Conservation (phyloP, 257 asterid species). For the Coffea canephora region DNA sequence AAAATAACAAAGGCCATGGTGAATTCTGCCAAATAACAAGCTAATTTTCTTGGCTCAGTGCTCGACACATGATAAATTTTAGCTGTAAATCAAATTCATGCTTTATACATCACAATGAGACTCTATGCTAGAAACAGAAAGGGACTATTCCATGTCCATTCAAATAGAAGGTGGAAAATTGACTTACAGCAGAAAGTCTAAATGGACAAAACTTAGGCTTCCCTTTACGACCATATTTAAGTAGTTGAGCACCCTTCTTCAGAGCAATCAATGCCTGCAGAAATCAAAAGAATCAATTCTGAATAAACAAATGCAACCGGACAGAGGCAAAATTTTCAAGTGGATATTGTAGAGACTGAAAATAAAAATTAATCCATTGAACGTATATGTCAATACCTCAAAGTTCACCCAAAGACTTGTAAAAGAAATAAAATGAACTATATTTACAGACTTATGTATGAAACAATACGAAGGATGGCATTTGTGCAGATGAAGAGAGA, state of each 20-base stretch:
- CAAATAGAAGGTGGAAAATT: not conserved
- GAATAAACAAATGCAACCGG: not conserved
- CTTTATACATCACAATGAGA: not conserved
- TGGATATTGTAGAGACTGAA: not conserved
- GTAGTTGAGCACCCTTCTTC: conserved; percentile 88
- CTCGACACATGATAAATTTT: too few species aligned
- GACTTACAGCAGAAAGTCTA: conserved; percentile 79
- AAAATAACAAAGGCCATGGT: not conserved
- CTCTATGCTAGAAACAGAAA: not conserved
- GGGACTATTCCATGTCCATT: not conserved
- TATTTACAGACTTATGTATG: not conserved
- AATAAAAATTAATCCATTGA: not conserved
- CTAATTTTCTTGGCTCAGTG: not conserved
- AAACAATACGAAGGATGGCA: too few species aligned
- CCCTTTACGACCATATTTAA: conserved; percentile 92
- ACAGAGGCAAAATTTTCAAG: not conserved
- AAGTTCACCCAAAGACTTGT: not conserved
- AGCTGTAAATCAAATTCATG: not conserved
- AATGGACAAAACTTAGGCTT: conserved; percentile 86
- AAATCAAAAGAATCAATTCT: conserved; percentile 19
- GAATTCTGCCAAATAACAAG: not conserved
- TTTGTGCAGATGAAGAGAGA: not conserved
- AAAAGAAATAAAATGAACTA: not conserved
- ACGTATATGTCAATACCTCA: not conserved
- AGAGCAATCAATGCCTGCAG: conserved; percentile 73